Evolutionary conservation across 2,329 filamentous ascomycete genomes (phyloP).

Genomic region (Botrytis byssoidea): DNA sequence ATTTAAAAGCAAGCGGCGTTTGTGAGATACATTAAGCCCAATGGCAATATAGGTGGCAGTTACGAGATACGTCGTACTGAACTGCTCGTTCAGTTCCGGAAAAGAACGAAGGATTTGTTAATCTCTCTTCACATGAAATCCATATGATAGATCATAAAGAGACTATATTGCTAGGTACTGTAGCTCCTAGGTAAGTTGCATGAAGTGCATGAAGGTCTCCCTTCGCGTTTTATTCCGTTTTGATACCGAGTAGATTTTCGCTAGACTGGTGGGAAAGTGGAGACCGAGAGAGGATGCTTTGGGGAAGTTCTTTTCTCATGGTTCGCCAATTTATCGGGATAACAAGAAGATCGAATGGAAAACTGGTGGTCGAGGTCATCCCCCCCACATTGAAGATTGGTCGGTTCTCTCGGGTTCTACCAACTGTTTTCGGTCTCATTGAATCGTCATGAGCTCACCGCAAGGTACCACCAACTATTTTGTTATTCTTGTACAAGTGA

Average conservation of each 20-base stretch:
- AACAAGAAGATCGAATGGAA: constrained; percentile 4
- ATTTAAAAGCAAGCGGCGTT: constrained; percentile 6
- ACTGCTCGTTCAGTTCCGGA: not conserved
- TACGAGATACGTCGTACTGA: constrained; percentile 2
- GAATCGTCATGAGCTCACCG: constrained; percentile 14
- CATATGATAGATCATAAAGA: constrained; percentile 15
- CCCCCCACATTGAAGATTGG: constrained; percentile 6
- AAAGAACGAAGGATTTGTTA: not conserved
- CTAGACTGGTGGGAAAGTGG: constrained; percentile 8
- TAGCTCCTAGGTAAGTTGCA: not conserved
- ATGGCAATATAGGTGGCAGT: not conserved
- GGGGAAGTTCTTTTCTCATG: constrained; percentile 3
- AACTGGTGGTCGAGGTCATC: constrained; percentile 2
- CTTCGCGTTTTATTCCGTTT: not conserved
- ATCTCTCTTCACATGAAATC: not conserved
- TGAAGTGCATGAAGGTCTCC: constrained; percentile 4
- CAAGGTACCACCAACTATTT: not conserved
- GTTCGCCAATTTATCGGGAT: constrained; percentile 10
- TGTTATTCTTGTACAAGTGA: not conserved
- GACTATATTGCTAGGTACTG: not conserved
- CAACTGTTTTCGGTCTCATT: not conserved
- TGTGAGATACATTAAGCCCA: not conserved
- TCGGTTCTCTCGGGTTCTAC: not conserved
- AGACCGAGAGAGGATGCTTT: not conserved
- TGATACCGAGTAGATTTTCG: constrained; percentile 15